Evolutionary conservation across 805 yeast species (phyloP).

Genomic region (Candida ipomoeae): DNA sequence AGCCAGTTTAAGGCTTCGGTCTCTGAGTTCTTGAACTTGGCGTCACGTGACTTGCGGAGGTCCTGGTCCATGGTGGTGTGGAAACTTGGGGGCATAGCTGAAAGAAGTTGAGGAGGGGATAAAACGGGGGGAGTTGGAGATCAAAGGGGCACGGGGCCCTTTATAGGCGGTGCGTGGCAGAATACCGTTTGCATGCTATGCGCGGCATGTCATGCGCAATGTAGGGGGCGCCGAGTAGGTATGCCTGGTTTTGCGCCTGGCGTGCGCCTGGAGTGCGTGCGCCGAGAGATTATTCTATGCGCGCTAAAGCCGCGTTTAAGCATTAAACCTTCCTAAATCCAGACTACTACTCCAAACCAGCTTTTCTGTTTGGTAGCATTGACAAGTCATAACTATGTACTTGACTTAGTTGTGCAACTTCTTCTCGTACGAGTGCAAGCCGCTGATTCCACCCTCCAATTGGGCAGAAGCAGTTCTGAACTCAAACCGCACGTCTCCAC

Average conservation of each 20-base stretch:
- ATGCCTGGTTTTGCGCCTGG: too few relatives aligned
- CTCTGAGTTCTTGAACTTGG: constrained; percentile 45
- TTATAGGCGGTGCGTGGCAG: background rate
- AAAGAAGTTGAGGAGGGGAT: constrained; percentile 12
- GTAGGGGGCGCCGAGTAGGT: background rate
- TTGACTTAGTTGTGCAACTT: constrained; percentile 74
- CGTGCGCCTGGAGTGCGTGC: background rate
- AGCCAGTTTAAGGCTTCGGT: constrained; percentile 55
- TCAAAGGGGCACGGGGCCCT: background rate
- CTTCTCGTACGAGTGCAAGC: constrained; percentile 95
- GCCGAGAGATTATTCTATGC: background rate
- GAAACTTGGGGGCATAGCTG: background rate
- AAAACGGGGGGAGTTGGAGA: constrained; percentile 1
- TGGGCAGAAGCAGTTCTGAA: constrained; percentile 98
- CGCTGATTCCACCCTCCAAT: constrained; percentile 97
- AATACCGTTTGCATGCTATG: background rate
- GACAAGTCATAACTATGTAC: too few relatives aligned
- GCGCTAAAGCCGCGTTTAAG: background rate
- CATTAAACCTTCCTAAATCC: too few relatives aligned
- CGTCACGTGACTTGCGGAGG: constrained; percentile 44
- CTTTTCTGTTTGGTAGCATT: too few relatives aligned
- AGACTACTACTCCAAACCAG: too few relatives aligned
- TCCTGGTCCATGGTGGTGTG: constrained; percentile 62
- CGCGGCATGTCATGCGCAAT: background rate
- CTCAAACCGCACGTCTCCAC: constrained; percentile 84